Percentiles rank a stretch among this genome's conserved stretches.
Conservation (phyloP, 1,139 yeast genomes). For the Zygoascus meyerae region DNA sequence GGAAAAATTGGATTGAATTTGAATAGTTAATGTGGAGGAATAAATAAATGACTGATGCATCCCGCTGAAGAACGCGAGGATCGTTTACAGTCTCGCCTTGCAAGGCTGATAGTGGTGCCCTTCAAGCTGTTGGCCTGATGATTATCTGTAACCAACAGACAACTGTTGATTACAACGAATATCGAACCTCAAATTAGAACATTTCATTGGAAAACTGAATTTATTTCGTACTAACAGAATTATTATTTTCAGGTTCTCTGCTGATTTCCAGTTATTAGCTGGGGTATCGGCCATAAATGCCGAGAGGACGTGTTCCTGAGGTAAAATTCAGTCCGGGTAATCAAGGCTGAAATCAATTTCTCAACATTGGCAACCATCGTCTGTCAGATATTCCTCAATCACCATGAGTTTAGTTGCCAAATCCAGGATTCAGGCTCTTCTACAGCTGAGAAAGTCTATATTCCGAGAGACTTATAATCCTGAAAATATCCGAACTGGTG, state of each 20-base stretch:
- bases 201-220: background rate
- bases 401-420: conserved; percentile 21
- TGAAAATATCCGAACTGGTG: conserved; percentile 61
- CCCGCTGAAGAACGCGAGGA: too few relatives aligned
- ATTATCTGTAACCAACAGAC: too few relatives aligned
- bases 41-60: too few relatives aligned
- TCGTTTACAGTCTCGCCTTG: too few relatives aligned
- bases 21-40: too few relatives aligned
- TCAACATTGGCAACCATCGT: background rate
- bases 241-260: background rate
- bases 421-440: conserved; percentile 48
- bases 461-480: conserved; percentile 71
- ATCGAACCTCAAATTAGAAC: too few relatives aligned
- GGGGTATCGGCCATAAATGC: background rate
- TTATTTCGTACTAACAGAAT: background rate
- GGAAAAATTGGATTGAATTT: too few relatives aligned
- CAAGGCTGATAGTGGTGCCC: too few relatives aligned
- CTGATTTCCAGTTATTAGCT: background rate
- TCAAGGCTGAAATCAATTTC: background rate
- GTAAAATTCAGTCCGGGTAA: background rate
- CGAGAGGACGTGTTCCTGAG: background rate
- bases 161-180: too few relatives aligned
- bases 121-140: too few relatives aligned
- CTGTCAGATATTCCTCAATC: background rate
- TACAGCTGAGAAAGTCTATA: conserved; percentile 52